Conservation (phyloP, 164 flowering plant genomes). For the Vitis amurensis region DNA sequence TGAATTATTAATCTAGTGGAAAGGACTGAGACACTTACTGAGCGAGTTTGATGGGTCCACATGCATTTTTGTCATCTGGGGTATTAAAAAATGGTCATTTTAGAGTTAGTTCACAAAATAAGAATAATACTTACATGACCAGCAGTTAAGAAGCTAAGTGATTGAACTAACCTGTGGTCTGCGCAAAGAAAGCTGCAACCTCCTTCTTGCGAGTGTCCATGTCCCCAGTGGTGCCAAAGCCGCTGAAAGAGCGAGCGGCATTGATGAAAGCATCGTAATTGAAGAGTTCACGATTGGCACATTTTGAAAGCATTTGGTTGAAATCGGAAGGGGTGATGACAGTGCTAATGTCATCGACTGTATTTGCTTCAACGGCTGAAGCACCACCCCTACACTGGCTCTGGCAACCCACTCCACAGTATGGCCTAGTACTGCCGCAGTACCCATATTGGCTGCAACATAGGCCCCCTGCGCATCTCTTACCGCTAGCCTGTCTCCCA, state of each 20-base stretch:
- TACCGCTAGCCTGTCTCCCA: constrained; percentile 9
- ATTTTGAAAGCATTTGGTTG: constrained; percentile 24
- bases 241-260: constrained; percentile 35
- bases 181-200: constrained; percentile 45
- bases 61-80: too few species aligned
- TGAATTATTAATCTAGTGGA: too few species aligned
- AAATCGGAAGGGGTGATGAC: too few species aligned
- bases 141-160: constrained; percentile 18
- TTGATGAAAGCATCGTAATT: constrained; percentile 44
- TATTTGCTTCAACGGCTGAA: too few species aligned
- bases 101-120: too few species aligned
- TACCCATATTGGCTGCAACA: constrained; percentile 9
- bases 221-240: constrained; percentile 43
- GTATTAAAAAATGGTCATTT: too few species aligned
- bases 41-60: neutral
- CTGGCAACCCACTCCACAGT: constrained; percentile 4
- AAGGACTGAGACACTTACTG: neutral
- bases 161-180: constrained; percentile 16
- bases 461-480: constrained; percentile 1
- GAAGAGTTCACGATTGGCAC: constrained; percentile 33
- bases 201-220: constrained; percentile 27
- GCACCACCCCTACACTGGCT: neutral
- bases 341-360: too few species aligned
- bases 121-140: too few species aligned
- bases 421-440: constrained; percentile 7